These are phyloP conservation scores for Sisymbrium irio DNA, from an alignment of 345 rosid genomes.

Conservation along the genomic window DNA sequence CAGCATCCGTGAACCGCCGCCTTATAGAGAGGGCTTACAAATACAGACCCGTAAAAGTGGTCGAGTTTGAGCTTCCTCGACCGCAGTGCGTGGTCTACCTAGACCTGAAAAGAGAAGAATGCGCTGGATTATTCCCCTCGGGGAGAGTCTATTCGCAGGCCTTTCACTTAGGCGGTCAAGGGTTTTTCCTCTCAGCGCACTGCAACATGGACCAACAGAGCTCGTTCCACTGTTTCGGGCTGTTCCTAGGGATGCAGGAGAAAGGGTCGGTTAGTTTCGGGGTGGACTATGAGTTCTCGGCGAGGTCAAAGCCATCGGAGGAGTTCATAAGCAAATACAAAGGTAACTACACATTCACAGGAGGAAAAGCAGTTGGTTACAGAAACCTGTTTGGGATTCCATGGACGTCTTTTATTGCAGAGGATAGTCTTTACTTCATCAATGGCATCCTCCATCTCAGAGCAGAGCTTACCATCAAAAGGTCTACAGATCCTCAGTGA, in stretches of 20 bases:
- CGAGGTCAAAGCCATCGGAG: slow-evolving; percentile 76
- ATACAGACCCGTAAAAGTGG: slow-evolving; percentile 90
- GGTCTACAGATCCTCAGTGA: slow-evolving; percentile 28
- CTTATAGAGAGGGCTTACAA: slow-evolving; percentile 89
- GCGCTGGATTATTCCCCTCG: slow-evolving; percentile 65
- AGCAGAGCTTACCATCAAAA: slow-evolving; percentile 84
- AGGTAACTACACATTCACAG: slow-evolving; percentile 93
- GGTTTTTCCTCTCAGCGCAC: slow-evolving; percentile 92
- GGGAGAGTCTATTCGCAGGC: slow-evolving; percentile 96
- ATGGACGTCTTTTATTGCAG: slow-evolving; percentile 79
- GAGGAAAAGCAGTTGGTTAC: slow-evolving; percentile 96
- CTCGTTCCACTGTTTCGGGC: slow-evolving; percentile 86
- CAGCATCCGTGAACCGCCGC: slow-evolving; percentile 55
- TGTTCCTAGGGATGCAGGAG: slow-evolving; percentile 97
- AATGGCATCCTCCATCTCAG: slow-evolving; percentile 82
- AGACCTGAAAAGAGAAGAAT: slow-evolving; percentile 87
- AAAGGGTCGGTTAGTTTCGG: slow-evolving; percentile 87
- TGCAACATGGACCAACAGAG: slow-evolving; percentile 99
- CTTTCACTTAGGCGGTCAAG: slow-evolving; percentile 96
- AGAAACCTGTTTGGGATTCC: slow-evolving; percentile 78
- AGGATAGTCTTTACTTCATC: slow-evolving; percentile 80
- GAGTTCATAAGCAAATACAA: slow-evolving; percentile 84
- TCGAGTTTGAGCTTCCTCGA: slow-evolving; percentile 84
- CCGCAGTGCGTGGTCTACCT: slow-evolving; percentile 91
- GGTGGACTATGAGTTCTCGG: slow-evolving; percentile 96